Base-by-base conservation (phyloP, 2,329 filamentous ascomycete genomes). In the Colletotrichum eleusines region DNA sequence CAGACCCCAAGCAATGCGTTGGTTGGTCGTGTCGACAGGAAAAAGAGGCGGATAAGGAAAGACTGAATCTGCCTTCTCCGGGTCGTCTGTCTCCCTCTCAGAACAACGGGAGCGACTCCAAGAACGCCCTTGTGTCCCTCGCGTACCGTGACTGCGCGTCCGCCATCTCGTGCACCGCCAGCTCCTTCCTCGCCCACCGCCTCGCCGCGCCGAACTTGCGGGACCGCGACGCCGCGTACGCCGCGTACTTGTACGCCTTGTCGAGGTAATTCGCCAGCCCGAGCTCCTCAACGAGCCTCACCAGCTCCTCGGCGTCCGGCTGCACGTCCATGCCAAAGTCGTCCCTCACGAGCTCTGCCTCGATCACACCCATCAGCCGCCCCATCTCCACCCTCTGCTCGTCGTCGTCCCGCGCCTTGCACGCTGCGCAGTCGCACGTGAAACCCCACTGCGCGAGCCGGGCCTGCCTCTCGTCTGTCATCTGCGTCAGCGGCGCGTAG, bases 401-500 rank as follows among this genome's bases (percentile, higher is more conserved):
- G 68, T 80, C 79, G 8, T 73, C 72, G 4, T 76, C 76, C 20
- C 77, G 76, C 14, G 74, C 76, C 11, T 53, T 26, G 53, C 82
- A 84, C 3, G 79, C 80, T 6, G 55, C 66, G 44, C 82, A 84
- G n/a, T 76, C 77, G 65, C 73, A 74, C 33, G 33, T 23, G 54
- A 74, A 74, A 14, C 73, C 72, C 40, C 66, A 66, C 57, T 80
- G 77, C 75, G 76, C 77, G 55, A 81, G 73, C 71, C 80, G 75
- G 69, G 77, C 79, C 35, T 73, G 63, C 5, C 80, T 74, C 33
- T 75, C 66, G 18, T 71, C 69, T 72, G 76, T 77, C n/a, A 77
- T 74, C 53, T 78, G 76, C 16, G 73, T 75, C 71, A 77, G 76
- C 63, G 81, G 79, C 72, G 76, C 78, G 72, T 82, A 83, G 0